Evolutionary conservation across 169 alveolate species (phyloP).

Genomic region (Plasmodium adleri): DNA sequence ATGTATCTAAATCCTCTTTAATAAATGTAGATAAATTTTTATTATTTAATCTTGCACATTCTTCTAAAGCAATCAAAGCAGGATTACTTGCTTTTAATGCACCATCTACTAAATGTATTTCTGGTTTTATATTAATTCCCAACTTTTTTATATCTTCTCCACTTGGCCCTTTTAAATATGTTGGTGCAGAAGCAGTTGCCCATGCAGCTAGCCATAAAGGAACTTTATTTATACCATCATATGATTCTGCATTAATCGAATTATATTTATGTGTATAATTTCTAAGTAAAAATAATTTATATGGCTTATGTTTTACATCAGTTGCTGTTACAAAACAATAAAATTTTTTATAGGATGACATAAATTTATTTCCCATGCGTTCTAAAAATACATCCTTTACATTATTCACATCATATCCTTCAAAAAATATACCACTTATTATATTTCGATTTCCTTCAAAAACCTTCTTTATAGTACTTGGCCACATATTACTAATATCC

Average conservation of each 20-base stretch:
- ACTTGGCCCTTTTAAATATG: constrained; percentile 88
- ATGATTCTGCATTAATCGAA: constrained; percentile 76
- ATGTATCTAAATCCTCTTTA: constrained; percentile 77
- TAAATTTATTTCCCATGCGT: constrained; percentile 80
- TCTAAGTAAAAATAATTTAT: constrained; percentile 82
- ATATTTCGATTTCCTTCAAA: constrained; percentile 83
- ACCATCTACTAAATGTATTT: constrained; percentile 88
- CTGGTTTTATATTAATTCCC: constrained; percentile 81
- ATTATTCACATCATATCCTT: constrained; percentile 76
- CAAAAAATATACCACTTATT: constrained; percentile 86
- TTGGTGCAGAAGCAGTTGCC: constrained; percentile 88
- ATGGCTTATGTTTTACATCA: constrained; percentile 84
- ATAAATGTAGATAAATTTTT: constrained; percentile 60
- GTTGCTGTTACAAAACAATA: constrained; percentile 86
- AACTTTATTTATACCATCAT: constrained; percentile 82
- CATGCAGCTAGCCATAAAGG: constrained; percentile 90
- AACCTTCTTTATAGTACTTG: constrained; percentile 70
- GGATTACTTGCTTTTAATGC: constrained; percentile 84
- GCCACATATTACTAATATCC: constrained; percentile 79
- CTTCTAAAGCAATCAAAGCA: constrained; percentile 86
- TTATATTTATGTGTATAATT: constrained; percentile 79
- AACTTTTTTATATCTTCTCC: constrained; percentile 76
- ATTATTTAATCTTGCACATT: constrained; percentile 76
- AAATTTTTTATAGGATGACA: constrained; percentile 70
- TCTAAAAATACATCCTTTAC: constrained; percentile 78